Base-by-base conservation (phyloP, 805 yeast species). In the Kodamaea nitidulidarum region DNA sequence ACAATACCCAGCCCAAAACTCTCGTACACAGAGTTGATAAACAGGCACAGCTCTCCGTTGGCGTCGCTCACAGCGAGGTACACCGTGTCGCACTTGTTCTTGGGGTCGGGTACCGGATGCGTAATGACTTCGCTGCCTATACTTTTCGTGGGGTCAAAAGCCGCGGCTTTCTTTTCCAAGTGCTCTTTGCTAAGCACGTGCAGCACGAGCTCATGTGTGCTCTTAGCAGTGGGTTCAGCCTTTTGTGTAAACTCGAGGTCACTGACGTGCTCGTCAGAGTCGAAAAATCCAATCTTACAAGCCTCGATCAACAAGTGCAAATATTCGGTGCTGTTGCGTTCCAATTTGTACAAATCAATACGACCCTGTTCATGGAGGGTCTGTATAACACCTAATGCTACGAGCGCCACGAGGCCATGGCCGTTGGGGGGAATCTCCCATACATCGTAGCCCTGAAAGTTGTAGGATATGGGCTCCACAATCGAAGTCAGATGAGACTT, bases 361-460 rank as follows among this genome's bases (percentile, higher is more conserved):
- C 50, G 52, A 3, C 75, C 73, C 12, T 52, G 43, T 12, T 61
- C 62, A 22, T 76, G 76, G 42, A 85, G 65, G 26, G 75, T 74
- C 47, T 70, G 71, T 45, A 85, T 71, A 32, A 81, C 66, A 0
- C 91, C 93, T 36, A 84, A 58, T 0, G 91, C 80, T 12, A 83
- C 61, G 36, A 85, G 63, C 0, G 90, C 93, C 32, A 85, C 84
- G 10, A 85, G 59, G 7, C 95, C 95, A 39, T 85, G 87, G 3
- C 91, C 87, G 57, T 80, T 84, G 10, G 95, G 95, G 8, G 95
- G 93, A 45, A 84, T 79, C 56, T 85, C 93, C 86, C 90, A 81
- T 17, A 85, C 65, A 20, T 67, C 71, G 35, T 60, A 52, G 8
- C 75, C 84, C 34, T 73, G 63, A 40, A 78, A 69, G 24, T 73